These are phyloP conservation scores for Trichosporon inkin DNA, from an alignment of 1,284 basidiomycete species.

Conservation along the genomic window DNA sequence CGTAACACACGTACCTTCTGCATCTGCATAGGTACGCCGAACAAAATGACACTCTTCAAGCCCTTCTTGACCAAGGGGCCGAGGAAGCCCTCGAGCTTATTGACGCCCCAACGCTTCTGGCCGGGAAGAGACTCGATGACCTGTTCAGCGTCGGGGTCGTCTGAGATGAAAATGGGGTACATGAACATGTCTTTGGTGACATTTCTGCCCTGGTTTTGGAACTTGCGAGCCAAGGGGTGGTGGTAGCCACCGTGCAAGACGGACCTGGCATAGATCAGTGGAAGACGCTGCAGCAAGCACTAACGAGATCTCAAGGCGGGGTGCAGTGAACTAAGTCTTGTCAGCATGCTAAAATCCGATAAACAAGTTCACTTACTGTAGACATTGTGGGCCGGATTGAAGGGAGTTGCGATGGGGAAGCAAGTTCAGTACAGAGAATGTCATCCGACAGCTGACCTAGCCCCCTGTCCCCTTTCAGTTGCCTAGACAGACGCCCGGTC, in stretches of 20 bases:
- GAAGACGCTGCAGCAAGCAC: background rate
- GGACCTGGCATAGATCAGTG: slow-evolving; percentile 53
- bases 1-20: slow-evolving; percentile 61
- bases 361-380: background rate
- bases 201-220: slow-evolving; percentile 66
- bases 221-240: slow-evolving; percentile 77
- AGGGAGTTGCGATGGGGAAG: background rate
- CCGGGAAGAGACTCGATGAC: slow-evolving; percentile 73
- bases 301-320: slow-evolving; percentile 38
- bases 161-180: slow-evolving; percentile 96
- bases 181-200: slow-evolving; percentile 90
- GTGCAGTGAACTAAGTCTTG: slow-evolving; percentile 24
- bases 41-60: slow-evolving; percentile 85
- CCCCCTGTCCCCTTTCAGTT: too few relatives aligned
- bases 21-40: slow-evolving; percentile 85
- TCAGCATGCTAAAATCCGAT: background rate
- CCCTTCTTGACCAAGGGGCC: slow-evolving; percentile 85
- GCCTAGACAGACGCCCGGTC: background rate
- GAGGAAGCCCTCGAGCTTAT: slow-evolving; percentile 85
- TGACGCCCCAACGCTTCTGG: slow-evolving; percentile 89
- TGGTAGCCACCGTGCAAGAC: slow-evolving; percentile 89
- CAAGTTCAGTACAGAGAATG: too few relatives aligned
- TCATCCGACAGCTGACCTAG: too few relatives aligned
- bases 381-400: background rate
- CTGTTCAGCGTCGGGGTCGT: slow-evolving; percentile 77